Evolutionary conservation across 129 eudicot species (phyloP).

Genomic region (Saussurea involucrata): DNA sequence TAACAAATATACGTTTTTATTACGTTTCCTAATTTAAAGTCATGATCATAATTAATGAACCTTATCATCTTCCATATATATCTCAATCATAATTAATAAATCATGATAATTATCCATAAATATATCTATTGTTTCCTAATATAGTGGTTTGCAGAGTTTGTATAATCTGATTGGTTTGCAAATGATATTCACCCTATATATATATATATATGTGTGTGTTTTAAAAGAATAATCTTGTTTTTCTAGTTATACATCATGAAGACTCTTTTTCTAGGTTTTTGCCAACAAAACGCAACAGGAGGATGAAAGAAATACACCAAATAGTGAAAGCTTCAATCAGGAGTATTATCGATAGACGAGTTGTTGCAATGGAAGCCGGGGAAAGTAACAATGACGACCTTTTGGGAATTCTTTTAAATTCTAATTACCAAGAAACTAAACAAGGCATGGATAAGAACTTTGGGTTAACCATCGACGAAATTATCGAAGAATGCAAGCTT

Average conservation of each 20-base stretch:
- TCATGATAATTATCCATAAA: too few relatives aligned
- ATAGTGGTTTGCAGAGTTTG: too few relatives aligned
- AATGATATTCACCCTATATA: too few relatives aligned
- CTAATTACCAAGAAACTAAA: constrained; percentile 6
- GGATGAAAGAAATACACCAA: not conserved
- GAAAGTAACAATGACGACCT: not conserved
- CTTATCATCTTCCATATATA: too few relatives aligned
- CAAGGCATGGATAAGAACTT: not conserved
- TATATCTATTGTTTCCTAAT: too few relatives aligned
- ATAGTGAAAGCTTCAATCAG: not conserved
- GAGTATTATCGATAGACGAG: constrained; percentile 1
- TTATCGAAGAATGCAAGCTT: constrained; percentile 5
- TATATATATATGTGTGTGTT: too few relatives aligned
- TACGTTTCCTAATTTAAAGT: too few relatives aligned
- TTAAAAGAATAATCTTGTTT: not conserved
- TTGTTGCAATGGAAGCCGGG: not conserved
- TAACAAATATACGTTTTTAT: too few relatives aligned
- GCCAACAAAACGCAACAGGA: constrained; percentile 9
- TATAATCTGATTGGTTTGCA: too few relatives aligned
- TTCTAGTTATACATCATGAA: not conserved
- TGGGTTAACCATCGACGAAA: constrained; percentile 2
- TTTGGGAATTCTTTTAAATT: constrained; percentile 13
- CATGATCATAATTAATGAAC: too few relatives aligned
- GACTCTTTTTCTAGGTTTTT: not conserved
- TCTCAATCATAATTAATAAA: too few relatives aligned